Percentiles rank a stretch among this genome's conserved stretches.
These are phyloP conservation scores for Pelargonium myrrhifolium DNA, from an alignment of 441 rosid species.

Conservation along the genomic window DNA sequence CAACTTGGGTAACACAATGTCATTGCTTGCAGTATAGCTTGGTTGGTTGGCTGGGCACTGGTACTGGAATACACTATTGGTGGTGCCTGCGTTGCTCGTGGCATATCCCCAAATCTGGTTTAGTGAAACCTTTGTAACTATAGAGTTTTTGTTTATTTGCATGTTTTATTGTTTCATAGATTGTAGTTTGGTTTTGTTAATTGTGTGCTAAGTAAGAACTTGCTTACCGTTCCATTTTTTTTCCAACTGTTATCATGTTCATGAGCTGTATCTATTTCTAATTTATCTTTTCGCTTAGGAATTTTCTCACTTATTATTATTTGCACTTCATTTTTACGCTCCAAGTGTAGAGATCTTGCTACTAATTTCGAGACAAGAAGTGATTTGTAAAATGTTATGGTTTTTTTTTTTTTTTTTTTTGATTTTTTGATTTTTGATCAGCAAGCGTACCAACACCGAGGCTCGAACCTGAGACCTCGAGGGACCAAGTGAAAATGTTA, in stretches of 20 bases:
- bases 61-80: constrained; percentile 91
- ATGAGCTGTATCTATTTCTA: not conserved
- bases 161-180: not conserved
- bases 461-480: too few relatives aligned
- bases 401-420: too few relatives aligned
- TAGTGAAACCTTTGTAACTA: constrained; percentile 10
- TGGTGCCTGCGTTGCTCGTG: constrained; percentile 96
- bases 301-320: not conserved
- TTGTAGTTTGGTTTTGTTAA: not conserved
- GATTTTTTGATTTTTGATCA: too few relatives aligned
- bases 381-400: too few relatives aligned
- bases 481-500: not conserved
- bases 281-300: not conserved
- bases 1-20: not conserved
- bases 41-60: constrained; percentile 95
- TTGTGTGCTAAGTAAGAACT: not conserved
- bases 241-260: not conserved
- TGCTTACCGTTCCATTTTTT: not conserved
- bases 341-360: not conserved
- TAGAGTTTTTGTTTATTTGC: not conserved
- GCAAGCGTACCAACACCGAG: too few relatives aligned
- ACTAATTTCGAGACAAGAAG: not conserved
- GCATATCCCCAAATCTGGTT: constrained; percentile 95
- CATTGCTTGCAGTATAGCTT: constrained; percentile 58
- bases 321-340: not conserved